Percentiles rank a stretch among this genome's conserved stretches.
These are phyloP conservation scores for Aotearoamyces nothofagi DNA, from an alignment of 2,329 filamentous ascomycete genomes.

Conservation along the genomic window DNA sequence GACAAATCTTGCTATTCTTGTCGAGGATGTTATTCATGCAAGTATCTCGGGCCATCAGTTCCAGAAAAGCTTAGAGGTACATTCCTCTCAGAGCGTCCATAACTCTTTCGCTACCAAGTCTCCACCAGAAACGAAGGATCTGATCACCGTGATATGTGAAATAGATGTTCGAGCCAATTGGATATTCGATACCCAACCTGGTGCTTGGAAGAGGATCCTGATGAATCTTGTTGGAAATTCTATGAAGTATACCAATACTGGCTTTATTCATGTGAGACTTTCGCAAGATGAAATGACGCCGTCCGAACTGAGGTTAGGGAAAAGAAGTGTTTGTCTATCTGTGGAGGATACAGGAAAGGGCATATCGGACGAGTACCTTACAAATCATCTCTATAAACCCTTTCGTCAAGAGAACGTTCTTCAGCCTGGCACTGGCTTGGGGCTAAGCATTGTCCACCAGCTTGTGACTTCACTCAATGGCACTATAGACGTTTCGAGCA, in stretches of 20 bases:
- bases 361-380: constrained; percentile 43
- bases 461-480: constrained; percentile 17
- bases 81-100: too few species aligned
- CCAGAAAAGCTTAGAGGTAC: too few species aligned
- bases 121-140: constrained; percentile 14
- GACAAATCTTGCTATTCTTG: too few species aligned
- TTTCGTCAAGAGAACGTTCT: constrained; percentile 48
- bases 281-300: constrained; percentile 2
- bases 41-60: too few species aligned
- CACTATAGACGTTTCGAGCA: constrained; percentile 18
- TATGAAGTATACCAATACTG: constrained; percentile 40
- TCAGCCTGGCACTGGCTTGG: constrained; percentile 14
- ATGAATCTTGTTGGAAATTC: constrained; percentile 49
- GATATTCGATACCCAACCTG: constrained; percentile 35
- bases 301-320: constrained; percentile 1
- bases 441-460: constrained; percentile 18
- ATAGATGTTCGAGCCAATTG: constrained; percentile 29
- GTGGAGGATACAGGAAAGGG: constrained; percentile 47
- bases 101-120: constrained; percentile 2
- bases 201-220: constrained; percentile 31
- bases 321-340: too few species aligned
- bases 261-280: constrained; percentile 30
- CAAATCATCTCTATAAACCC: constrained; percentile 40
- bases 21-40: too few species aligned
- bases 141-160: constrained; percentile 42